Evolutionary conservation across 208 protist species (phyloP), one percentile per base, ranked within the genome.

Genomic region (Kentomonas sorsogonicus): DNA sequence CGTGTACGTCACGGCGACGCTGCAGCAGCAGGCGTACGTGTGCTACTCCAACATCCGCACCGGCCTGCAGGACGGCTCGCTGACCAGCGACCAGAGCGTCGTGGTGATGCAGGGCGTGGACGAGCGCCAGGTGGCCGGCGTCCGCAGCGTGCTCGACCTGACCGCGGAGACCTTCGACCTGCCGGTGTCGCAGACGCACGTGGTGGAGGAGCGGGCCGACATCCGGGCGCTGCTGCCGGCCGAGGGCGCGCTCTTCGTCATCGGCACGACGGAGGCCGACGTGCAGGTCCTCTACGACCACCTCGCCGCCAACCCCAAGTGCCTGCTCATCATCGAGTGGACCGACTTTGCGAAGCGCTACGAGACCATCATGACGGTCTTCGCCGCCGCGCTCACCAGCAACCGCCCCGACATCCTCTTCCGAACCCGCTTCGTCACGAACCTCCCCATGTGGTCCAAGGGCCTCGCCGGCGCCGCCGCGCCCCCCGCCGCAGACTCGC

Each of bases 11-110:
- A 59, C 59, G 57, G 72, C 73, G 3, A 87, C 75, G 22, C n/a
- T 76, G 18, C 69, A 83, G 48, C 79, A 83, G 76, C 46, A 81
- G 51, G 41, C 81, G 18, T 83, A 68, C 55, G 48, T 80, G 0
- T 11, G 74, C 23, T 66, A 63, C 57, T 34, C 38, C 65, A 7
- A 25, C 38, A 51, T 51, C 26, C 48, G 3, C 23, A 36, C n/a
- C 0, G 23, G 40, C 25, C 20, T 62, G 11, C 40, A 56, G 23
- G 23, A 60, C 27, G 31, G 58, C 36, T n/a, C n/a, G n/a, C n/a
- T n/a, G n/a, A n/a, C n/a, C n/a, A n/a, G n/a, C n/a, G n/a, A n/a
- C n/a, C n/a, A n/a, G n/a, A n/a, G n/a, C n/a, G n/a, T n/a, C n/a
- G n/a, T n/a, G n/a, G n/a, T n/a, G n/a, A 40, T 47, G 6, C 57